Base-by-base conservation (phyloP, 192 early-diverging fungal genomes). In the Entophlyctis helioformis region DNA sequence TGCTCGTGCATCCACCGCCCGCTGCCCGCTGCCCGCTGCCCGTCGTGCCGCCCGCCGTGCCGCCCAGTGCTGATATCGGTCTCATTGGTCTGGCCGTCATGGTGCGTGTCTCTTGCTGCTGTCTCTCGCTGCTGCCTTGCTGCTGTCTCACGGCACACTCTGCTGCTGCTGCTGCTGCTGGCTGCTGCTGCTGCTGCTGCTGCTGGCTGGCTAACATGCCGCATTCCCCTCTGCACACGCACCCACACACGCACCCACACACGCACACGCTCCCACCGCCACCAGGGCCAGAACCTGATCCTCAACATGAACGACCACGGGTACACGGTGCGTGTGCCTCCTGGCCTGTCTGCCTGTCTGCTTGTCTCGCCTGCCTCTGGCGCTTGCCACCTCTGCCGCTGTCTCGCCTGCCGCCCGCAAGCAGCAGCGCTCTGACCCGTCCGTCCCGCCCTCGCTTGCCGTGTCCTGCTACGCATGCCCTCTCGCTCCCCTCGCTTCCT, bases 21-120 rank as follows among this genome's bases (percentile, higher is more conserved):
- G 11, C 11, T 31, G 4, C 29, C 11, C 29, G 4, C 4, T 31
- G 4, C 29, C n/a, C n/a, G n/a, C n/a, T n/a, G 29, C 29, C 11
- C 29, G 29, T 4, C 29, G 29, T 31, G 6, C 6, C 29, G 4
- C 29, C 29, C 29, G 29, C 11, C 29, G 29, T 31, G 4, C 11
- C 29, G 29, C 4, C 23, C 39, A 74, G 71, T 72, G 91, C 86
- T 76, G 94, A 98, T 72, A 91, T 98, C 63, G 94, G 91, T 65
- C 85, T 98, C 56, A 98, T 98, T 68, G 94, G 94, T 60, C 78
- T 98, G 60, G 94, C 94, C 66, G 94, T 98, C 59, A 98, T 98
- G 94, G 90, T 91, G 78, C 29, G 73, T 68, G n/a, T 4, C 1
- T 23, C 23, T 23, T 25, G 2, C 39, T 31, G 31, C 39, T 11